Conservation (phyloP, 2,329 filamentous ascomycete genomes). For the Pyrenophora graminea region DNA sequence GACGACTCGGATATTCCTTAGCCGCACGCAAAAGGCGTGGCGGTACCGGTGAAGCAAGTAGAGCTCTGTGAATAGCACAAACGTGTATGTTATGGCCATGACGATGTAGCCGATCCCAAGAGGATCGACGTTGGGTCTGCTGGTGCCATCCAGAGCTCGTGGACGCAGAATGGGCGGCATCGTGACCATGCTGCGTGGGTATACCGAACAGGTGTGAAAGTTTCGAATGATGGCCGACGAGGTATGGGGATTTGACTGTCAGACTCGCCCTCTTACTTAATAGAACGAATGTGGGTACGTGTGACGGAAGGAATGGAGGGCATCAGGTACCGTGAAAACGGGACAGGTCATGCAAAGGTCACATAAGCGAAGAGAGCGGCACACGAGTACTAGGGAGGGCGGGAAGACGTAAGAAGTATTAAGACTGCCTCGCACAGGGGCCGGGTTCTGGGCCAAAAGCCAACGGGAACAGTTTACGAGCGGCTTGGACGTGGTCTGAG, state of each 20-base stretch:
- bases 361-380: constrained; percentile 36
- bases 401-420: constrained; percentile 27
- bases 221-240: constrained; percentile 13
- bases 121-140: constrained; percentile 36
- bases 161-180: constrained; percentile 38
- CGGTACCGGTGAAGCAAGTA: constrained; percentile 37
- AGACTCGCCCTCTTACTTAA: constrained; percentile 33
- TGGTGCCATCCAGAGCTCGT: constrained; percentile 36
- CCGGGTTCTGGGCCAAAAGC: constrained; percentile 20
- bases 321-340: constrained; percentile 27
- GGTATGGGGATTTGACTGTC: constrained; percentile 21
- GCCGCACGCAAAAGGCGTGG: constrained; percentile 38
- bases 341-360: constrained; percentile 31
- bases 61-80: constrained; percentile 36
- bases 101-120: constrained; percentile 41
- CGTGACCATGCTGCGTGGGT: constrained; percentile 30
- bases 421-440: constrained; percentile 27
- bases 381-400: constrained; percentile 23
- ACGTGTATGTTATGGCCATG: constrained; percentile 39
- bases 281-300: constrained; percentile 30
- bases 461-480: constrained; percentile 35
- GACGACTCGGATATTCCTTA: constrained; percentile 40
- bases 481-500: constrained; percentile 16
- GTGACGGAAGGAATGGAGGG: constrained; percentile 25
- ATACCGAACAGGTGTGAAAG: constrained; percentile 12